Evolutionary conservation across 441 rosid species (phyloP), one percentile per base, ranked within the genome.

Genomic region (Gossypium armourianum): DNA sequence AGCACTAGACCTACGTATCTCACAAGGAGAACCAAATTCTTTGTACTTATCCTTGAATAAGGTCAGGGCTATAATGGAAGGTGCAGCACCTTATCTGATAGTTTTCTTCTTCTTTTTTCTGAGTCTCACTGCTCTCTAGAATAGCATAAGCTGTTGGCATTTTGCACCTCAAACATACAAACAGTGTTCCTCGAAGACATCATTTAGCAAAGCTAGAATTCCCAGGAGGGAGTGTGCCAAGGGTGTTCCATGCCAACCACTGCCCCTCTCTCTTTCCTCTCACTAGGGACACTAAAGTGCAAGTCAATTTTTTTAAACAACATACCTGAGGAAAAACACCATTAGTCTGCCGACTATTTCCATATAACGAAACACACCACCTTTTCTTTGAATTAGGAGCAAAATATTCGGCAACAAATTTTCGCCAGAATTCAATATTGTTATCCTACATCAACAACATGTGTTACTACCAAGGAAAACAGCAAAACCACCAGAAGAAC

Each of bases 251-350:
- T 9, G 8, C 20, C 5, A 69, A 56, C 72, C 43, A 60, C 43
- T 4, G 10, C 1, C 19, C n/a, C 68, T 65, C 45, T 45, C 29
- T 24, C 28, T 19, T 43, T 63, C 68, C 53, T 16, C 54, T 53
- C 12, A 7, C 16, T 16, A 24, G 62, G 21, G 23, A 49, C 7
- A 15, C 6, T 13, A 29, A 70, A 75, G 36, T 54, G 61, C 19
- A 55, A 56, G 32, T 15, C n/a, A 52, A 24, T 45, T 20, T 49
- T 40, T 50, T 47, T 40, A 16, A 19, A 63, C 26, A 67, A 60
- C 81, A 54, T 49, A 86, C 90, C 88, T 86, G 88, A 76, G 87
- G 86, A 58, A 82, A 83, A 75, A 85, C 87, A 20, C 90, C 90
- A 69, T 82, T 83, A 77, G 87, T 81, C 74, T 85, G 87, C 50